phyloP scores from a whole-genome alignment of 2,329 filamentous ascomycete species.

The Septoria linicola region DNA sequence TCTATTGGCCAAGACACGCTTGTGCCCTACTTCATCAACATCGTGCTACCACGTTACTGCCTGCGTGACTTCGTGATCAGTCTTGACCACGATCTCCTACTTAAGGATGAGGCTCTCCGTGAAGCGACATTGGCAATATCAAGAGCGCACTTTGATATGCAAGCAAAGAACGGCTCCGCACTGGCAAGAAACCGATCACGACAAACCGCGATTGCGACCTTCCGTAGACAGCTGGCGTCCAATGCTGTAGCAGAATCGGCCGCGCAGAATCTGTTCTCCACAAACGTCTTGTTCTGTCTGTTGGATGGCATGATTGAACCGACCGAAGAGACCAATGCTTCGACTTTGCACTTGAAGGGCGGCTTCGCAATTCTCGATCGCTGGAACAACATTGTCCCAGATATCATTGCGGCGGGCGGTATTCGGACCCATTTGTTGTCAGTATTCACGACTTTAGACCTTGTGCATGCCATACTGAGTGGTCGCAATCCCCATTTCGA shows the following conservation, averaged over 20 bases:
- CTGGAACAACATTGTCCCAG: conserved; percentile 14
- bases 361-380: conserved; percentile 24
- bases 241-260: conserved; percentile 10
- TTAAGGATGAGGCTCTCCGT: conserved; percentile 16
- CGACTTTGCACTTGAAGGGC: conserved; percentile 20
- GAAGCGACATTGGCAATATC: conserved; percentile 19
- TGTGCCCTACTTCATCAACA: conserved; percentile 19
- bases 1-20: conserved; percentile 13
- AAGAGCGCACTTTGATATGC: conserved; percentile 20
- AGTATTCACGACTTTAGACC: conserved; percentile 20
- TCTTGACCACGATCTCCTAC: conserved; percentile 12
- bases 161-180: conserved; percentile 15
- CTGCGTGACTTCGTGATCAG: conserved; percentile 15
- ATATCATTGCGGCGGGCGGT: conserved; percentile 17
- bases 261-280: conserved; percentile 17
- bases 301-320: conserved; percentile 25
- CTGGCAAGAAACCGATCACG: conserved; percentile 14
- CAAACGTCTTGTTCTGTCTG: conserved; percentile 19
- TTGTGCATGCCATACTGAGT: conserved; percentile 17
- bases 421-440: conserved; percentile 20
- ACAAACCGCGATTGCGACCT: conserved; percentile 19
- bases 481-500: conserved; percentile 21
- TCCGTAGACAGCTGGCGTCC: conserved; percentile 15
- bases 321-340: conserved; percentile 16
- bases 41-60: conserved; percentile 22